Conservation (phyloP, 2,329 filamentous ascomycete species). For the Fusarium haematococcum region DNA sequence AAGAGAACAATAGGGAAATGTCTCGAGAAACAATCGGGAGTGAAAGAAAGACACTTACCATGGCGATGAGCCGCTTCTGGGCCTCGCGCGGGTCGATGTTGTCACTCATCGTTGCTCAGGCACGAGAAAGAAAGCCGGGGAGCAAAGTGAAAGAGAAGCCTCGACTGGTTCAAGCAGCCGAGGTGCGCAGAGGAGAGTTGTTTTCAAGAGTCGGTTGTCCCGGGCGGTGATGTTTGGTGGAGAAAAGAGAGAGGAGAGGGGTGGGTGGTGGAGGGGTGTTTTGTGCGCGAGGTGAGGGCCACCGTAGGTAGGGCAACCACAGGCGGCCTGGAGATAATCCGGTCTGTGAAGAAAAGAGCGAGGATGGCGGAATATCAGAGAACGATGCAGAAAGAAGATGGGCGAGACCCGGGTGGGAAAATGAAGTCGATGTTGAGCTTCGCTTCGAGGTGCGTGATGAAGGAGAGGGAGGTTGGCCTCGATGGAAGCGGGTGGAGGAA, state of each 20-base stretch:
- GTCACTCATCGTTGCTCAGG: slow-evolving; percentile 29
- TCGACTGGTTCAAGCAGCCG: neutral
- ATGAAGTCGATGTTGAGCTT: neutral
- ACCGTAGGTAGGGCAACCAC: neutral
- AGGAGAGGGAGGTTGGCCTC: neutral
- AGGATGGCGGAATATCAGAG: neutral
- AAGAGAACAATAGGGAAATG: neutral
- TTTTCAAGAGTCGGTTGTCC: neutral
- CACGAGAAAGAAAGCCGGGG: neutral
- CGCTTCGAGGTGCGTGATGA: neutral
- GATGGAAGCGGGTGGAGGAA: neutral
- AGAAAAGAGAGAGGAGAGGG: neutral
- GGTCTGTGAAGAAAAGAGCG: neutral
- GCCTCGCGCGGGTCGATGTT: slow-evolving; percentile 1
- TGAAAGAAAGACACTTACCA: slow-evolving; percentile 29
- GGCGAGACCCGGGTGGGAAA: neutral
- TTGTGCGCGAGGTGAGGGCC: neutral
- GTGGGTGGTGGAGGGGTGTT: neutral
- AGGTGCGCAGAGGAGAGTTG: neutral
- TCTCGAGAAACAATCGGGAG: neutral
- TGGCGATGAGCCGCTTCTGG: slow-evolving; percentile 17
- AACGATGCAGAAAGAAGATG: neutral
- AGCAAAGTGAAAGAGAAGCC: too few relatives aligned
- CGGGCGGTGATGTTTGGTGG: neutral
- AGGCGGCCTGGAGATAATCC: neutral